A percentile compares a stretch with the other conserved stretches of the same genome.
These are phyloP conservation scores for Hypoxylon intermedium DNA, from an alignment of 495 filamentous ascomycete genomes.

Conservation along the genomic window DNA sequence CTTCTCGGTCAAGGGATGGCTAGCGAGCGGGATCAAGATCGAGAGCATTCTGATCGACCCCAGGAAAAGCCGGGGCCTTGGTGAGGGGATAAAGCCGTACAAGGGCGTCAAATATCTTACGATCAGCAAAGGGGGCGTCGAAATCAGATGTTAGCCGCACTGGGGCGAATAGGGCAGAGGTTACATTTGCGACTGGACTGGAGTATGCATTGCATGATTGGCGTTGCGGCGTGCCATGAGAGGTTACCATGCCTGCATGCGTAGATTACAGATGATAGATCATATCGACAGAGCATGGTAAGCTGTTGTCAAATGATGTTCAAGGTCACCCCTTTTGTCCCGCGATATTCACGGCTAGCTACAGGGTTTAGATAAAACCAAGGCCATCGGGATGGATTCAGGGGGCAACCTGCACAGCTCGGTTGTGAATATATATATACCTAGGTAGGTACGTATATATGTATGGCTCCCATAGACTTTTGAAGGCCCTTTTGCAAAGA, in stretches of 20 bases:
- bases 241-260: too few relatives aligned
- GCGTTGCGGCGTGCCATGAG: slow-evolving; percentile 21
- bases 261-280: slow-evolving; percentile 20
- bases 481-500: too few relatives aligned
- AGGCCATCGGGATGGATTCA: too few relatives aligned
- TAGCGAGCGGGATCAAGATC: slow-evolving; percentile 91
- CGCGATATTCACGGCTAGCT: too few relatives aligned
- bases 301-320: slow-evolving; percentile 9
- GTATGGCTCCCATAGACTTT: too few relatives aligned
- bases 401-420: too few relatives aligned
- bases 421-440: too few relatives aligned
- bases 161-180: background rate
- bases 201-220: slow-evolving; percentile 31
- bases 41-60: slow-evolving; percentile 85
- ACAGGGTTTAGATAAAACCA: too few relatives aligned
- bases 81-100: slow-evolving; percentile 89
- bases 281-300: slow-evolving; percentile 8
- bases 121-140: slow-evolving; percentile 83
- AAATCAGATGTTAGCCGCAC: slow-evolving; percentile 68
- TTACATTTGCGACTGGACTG: slow-evolving; percentile 27
- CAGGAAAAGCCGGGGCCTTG: slow-evolving; percentile 85
- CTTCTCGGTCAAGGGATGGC: slow-evolving; percentile 93
- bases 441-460: too few relatives aligned
- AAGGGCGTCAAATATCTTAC: slow-evolving; percentile 99
- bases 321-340: background rate